These are phyloP conservation scores for Tolypocladium ovalisporum DNA, from an alignment of 2,329 filamentous ascomycete genomes.

Conservation along the genomic window DNA sequence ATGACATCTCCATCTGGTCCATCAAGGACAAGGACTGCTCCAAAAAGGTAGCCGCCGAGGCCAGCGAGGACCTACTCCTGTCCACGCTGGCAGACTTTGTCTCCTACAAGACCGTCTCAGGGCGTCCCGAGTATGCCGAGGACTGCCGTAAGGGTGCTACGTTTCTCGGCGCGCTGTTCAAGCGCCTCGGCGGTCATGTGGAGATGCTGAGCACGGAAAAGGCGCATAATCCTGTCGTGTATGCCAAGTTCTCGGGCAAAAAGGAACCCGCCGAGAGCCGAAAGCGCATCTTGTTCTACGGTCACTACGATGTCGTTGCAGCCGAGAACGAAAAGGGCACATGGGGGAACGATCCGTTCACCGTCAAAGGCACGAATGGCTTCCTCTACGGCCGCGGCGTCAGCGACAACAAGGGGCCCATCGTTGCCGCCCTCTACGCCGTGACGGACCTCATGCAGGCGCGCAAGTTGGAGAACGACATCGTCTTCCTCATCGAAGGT, in stretches of 20 bases:
- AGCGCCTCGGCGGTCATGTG: constrained; percentile 78
- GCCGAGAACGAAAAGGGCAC: constrained; percentile 73
- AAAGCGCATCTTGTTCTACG: constrained; percentile 91
- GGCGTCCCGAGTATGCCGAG: constrained; percentile 72
- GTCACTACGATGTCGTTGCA: constrained; percentile 93
- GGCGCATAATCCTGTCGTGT: constrained; percentile 82
- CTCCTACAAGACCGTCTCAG: constrained; percentile 84
- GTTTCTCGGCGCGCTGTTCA: constrained; percentile 82
- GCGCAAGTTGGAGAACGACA: constrained; percentile 75
- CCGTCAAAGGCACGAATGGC: constrained; percentile 79
- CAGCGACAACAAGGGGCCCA: constrained; percentile 94
- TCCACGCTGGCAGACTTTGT: constrained; percentile 77
- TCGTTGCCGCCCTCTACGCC: constrained; percentile 87
- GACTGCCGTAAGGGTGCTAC: constrained; percentile 90
- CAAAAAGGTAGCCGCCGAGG: constrained; percentile 24
- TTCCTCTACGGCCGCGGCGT: constrained; percentile 94
- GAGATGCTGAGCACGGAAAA: constrained; percentile 80
- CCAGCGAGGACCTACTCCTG: constrained; percentile 43
- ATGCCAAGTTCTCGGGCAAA: constrained; percentile 76
- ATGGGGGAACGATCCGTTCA: constrained; percentile 83
- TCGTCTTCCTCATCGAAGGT: constrained; percentile 90
- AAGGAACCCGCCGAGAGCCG: constrained; percentile 51
- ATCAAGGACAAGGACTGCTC: constrained; percentile 33
- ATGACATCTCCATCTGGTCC: constrained; percentile 81
- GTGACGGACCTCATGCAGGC: constrained; percentile 80